phyloP scores from a whole-genome alignment of 495 filamentous ascomycete species.

The Thozetella sp. region DNA sequence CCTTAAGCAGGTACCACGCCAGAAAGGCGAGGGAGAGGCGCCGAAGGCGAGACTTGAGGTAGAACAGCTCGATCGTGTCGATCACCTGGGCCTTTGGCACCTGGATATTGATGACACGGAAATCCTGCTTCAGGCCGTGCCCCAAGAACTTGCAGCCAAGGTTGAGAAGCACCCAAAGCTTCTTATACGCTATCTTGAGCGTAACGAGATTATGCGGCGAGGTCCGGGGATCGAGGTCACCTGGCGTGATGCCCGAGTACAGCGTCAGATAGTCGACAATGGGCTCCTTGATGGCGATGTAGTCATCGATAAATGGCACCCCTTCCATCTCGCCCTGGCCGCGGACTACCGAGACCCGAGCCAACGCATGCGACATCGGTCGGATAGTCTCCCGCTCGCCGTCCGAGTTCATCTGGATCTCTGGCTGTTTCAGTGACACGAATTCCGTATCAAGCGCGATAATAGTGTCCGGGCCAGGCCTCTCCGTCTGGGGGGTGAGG shows the following conservation, averaged over 20 bases:
- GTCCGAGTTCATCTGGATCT: conserved; percentile 91
- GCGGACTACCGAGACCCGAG: conserved; percentile 84
- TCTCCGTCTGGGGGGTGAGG: conserved; percentile 65
- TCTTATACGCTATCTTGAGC: conserved; percentile 93
- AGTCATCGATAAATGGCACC: conserved; percentile 93
- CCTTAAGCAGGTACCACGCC: conserved; percentile 83
- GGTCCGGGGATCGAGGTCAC: conserved; percentile 75
- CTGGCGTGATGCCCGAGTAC: conserved; percentile 85
- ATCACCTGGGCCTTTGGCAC: conserved; percentile 89
- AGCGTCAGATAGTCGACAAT: conserved; percentile 96
- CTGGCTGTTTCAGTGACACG: conserved; percentile 84
- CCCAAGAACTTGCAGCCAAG: conserved; percentile 92
- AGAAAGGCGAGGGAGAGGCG: conserved; percentile 87
- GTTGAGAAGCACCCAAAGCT: conserved; percentile 95
- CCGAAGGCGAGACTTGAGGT: conserved; percentile 65
- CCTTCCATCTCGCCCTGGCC: conserved; percentile 76
- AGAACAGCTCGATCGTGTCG: conserved; percentile 89
- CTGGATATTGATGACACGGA: conserved; percentile 96
- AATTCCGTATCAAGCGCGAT: conserved; percentile 96
- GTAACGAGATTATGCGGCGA: conserved; percentile 81
- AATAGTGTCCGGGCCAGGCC: conserved; percentile 68
- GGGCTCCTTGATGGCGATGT: conserved; percentile 85
- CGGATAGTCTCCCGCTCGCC: conserved; percentile 84
- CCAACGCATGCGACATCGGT: conserved; percentile 81
- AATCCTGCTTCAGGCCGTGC: conserved; percentile 90